Conservation (phyloP, 169 alveolate species). For the Eimeria falciformis region DNA sequence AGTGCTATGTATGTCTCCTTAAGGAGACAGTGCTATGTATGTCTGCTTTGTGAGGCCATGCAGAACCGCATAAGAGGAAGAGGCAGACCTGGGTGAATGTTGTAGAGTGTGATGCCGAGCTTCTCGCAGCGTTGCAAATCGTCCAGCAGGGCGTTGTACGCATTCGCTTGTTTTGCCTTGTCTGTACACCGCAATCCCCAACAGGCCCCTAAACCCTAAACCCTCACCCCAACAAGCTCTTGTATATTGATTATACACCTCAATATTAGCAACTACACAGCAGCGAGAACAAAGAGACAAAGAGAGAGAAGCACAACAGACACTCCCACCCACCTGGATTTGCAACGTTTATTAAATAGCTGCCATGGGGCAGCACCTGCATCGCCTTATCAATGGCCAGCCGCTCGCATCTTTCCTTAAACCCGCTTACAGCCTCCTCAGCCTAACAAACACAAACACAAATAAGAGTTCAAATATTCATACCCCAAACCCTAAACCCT, state of each 20-base stretch:
- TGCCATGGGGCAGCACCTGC: constrained; percentile 92
- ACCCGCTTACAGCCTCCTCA: constrained; percentile 81
- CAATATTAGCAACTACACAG: too few species aligned
- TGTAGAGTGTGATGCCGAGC: constrained; percentile 89
- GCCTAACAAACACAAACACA: constrained; percentile 62
- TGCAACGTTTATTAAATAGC: constrained; percentile 91
- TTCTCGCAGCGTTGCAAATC: constrained; percentile 91
- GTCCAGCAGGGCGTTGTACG: constrained; percentile 89
- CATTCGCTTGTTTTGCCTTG: constrained; percentile 87
- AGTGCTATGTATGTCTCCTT: too few species aligned
- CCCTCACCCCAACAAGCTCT: too few species aligned
- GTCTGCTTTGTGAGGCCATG: too few species aligned
- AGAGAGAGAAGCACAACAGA: too few species aligned
- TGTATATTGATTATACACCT: too few species aligned
- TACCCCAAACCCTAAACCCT: too few species aligned
- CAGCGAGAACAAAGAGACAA: too few species aligned
- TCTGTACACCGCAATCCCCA: constrained; percentile 18
- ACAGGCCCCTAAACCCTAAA: neutral
- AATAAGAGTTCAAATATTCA: too few species aligned
- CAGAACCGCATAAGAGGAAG: too few species aligned
- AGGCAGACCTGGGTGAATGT: constrained; percentile 91
- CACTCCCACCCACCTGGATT: constrained; percentile 92
- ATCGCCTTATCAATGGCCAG: constrained; percentile 80
- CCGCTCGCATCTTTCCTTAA: constrained; percentile 81
- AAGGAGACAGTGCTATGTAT: too few species aligned